Percentiles rank a stretch among this genome's conserved stretches.
phyloP scores from a whole-genome alignment of 2,329 filamentous ascomycete species.

The Blastomyces parvus region DNA sequence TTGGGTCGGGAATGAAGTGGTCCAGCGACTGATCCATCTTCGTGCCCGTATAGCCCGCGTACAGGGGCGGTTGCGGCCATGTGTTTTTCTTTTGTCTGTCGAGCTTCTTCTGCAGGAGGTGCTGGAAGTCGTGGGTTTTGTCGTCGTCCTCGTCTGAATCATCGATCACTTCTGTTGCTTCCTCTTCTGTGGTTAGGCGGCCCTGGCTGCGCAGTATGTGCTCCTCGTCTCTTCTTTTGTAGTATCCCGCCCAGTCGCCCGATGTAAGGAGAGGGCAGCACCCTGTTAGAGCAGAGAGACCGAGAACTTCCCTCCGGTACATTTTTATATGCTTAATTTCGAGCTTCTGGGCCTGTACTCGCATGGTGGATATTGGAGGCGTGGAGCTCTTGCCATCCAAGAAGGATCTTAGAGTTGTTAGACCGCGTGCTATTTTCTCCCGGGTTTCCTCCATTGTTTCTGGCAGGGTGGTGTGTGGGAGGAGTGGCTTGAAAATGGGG shows the following conservation, averaged over 20 bases:
- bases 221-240: conserved; percentile 1
- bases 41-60: background rate
- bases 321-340: conserved; percentile 1
- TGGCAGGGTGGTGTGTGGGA: background rate
- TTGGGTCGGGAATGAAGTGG: background rate
- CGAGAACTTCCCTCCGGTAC: background rate
- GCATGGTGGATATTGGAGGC: background rate
- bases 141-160: conserved; percentile 18
- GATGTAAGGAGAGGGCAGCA: background rate
- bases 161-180: conserved; percentile 7
- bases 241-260: background rate
- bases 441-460: background rate
- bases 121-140: conserved; percentile 13
- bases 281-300: background rate
- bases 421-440: background rate
- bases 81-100: background rate
- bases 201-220: background rate
- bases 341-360: background rate
- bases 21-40: conserved; percentile 22
- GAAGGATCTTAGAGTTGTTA: background rate
- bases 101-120: background rate
- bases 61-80: conserved; percentile 3
- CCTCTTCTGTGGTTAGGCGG: background rate
- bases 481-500: background rate
- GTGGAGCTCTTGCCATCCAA: conserved; percentile 4